A percentile compares a stretch with the other conserved stretches of the same genome.
Evolutionary conservation across 2,329 filamentous ascomycete species (phyloP).

Genomic region (Sarocladium oryzae): DNA sequence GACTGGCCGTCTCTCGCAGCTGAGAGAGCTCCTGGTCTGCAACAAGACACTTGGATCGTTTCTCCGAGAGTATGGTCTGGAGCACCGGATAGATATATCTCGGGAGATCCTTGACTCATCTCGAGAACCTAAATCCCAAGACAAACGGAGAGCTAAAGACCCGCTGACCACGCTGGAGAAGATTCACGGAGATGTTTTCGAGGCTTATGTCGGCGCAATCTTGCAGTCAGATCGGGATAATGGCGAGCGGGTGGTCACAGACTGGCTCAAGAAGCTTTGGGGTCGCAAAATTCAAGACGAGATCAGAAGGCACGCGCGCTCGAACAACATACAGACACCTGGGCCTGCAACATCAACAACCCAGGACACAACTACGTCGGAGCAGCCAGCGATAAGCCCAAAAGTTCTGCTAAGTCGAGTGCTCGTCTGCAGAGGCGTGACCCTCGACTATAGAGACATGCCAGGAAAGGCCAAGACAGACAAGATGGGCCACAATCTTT

Average conservation of each 20-base stretch:
- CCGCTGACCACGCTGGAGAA: constrained; percentile 46
- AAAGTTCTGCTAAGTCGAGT: constrained; percentile 24
- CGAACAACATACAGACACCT: too few relatives aligned
- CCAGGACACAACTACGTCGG: constrained; percentile 4
- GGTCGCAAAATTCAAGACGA: constrained; percentile 53
- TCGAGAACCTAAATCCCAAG: constrained; percentile 15
- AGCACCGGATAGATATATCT: constrained; percentile 55
- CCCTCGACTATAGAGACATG: constrained; percentile 55
- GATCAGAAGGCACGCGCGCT: constrained; percentile 16
- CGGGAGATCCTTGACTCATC: constrained; percentile 29
- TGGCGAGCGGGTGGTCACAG: constrained; percentile 54
- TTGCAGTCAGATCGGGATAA: constrained; percentile 49
- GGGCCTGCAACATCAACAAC: background rate
- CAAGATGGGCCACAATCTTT: constrained; percentile 35
- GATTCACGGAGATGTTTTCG: constrained; percentile 79
- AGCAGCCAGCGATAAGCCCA: constrained; percentile 11
- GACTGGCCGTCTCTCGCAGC: constrained; percentile 60
- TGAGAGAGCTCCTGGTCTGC: constrained; percentile 73
- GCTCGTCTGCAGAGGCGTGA: constrained; percentile 51
- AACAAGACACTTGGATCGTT: constrained; percentile 72
- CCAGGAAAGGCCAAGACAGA: constrained; percentile 44
- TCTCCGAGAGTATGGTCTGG: constrained; percentile 63
- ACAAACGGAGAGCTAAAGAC: background rate
- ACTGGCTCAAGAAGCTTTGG: constrained; percentile 76
- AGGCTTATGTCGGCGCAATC: constrained; percentile 79